Evolutionary conservation across 805 yeast genomes (phyloP).

Genomic region (Metschnikowia kofuensis): DNA sequence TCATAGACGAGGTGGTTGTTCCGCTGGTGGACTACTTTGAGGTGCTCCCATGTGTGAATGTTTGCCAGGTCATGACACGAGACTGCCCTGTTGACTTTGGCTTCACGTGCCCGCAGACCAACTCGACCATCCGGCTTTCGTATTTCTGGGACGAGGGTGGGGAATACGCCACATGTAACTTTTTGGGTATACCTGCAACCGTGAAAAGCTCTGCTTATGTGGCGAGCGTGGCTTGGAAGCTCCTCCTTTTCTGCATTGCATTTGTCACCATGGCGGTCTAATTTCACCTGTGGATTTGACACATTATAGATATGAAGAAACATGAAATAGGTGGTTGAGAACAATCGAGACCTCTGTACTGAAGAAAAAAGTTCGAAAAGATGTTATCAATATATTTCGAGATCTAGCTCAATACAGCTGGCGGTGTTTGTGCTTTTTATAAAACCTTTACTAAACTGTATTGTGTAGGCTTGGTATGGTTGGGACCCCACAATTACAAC

Average conservation of each 20-base stretch:
- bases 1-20: constrained; percentile 48
- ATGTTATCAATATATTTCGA: no score
- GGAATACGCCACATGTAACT: constrained; percentile 35
- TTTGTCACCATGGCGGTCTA: constrained; percentile 2
- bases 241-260: constrained; percentile 2
- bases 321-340: no score
- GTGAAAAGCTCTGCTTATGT: constrained; percentile 6
- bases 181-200: constrained; percentile 24
- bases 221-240: constrained; percentile 6
- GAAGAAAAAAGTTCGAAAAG: no score
- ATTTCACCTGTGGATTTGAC: background rate
- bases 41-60: constrained; percentile 79
- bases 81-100: constrained; percentile 80
- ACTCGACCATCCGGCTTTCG: constrained; percentile 34
- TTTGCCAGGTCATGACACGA: constrained; percentile 73
- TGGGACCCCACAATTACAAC: no score
- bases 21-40: constrained; percentile 69
- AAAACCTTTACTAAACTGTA: no score
- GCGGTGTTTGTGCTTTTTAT: no score
- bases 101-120: constrained; percentile 65
- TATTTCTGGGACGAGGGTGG: constrained; percentile 40
- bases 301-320: no score
- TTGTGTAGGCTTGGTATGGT: no score
- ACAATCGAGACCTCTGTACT: no score
- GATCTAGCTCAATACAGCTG: no score